Percentiles rank a stretch among this genome's conserved stretches.
These are phyloP conservation scores for Colletotrichum sp. DNA, from an alignment of 2,329 filamentous ascomycete genomes.

Conservation along the genomic window DNA sequence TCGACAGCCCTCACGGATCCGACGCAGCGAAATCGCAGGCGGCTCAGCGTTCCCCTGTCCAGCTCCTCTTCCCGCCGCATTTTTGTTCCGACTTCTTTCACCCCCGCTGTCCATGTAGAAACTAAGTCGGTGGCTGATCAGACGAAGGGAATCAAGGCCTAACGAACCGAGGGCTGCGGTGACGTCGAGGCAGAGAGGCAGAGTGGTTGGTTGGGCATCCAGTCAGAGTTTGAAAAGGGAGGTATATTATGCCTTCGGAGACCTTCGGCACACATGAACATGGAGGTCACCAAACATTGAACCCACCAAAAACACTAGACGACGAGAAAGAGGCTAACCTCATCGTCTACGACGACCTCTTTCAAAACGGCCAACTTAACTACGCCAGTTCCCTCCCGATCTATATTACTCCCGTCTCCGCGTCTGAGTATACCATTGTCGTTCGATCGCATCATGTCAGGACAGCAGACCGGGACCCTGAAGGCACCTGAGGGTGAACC, in stretches of 20 bases:
- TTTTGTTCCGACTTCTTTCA: neutral
- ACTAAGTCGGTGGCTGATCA: slow-evolving; percentile 19
- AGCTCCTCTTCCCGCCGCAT: neutral
- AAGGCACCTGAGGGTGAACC: slow-evolving; percentile 13
- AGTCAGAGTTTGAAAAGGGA: neutral
- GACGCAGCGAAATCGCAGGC: neutral
- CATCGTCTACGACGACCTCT: neutral
- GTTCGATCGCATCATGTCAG: slow-evolving; percentile 18
- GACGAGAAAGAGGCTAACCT: neutral
- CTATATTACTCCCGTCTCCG: slow-evolving; percentile 1
- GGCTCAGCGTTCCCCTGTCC: slow-evolving; percentile 16
- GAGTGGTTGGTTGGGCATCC: slow-evolving; percentile 1
- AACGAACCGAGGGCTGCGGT: neutral
- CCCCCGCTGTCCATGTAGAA: slow-evolving; percentile 12
- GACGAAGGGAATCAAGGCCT: slow-evolving; percentile 15
- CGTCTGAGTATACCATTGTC: neutral
- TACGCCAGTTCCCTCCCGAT: neutral
- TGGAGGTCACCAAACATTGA: neutral
- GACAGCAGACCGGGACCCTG: slow-evolving; percentile 9
- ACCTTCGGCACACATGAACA: neutral
- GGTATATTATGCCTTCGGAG: slow-evolving; percentile 12
- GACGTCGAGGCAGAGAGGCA: slow-evolving; percentile 11
- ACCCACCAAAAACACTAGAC: neutral
- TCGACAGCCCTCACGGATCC: neutral
- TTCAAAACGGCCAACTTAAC: neutral